Conservation (phyloP, 169 alveolate species). For the Theileria equi region DNA sequence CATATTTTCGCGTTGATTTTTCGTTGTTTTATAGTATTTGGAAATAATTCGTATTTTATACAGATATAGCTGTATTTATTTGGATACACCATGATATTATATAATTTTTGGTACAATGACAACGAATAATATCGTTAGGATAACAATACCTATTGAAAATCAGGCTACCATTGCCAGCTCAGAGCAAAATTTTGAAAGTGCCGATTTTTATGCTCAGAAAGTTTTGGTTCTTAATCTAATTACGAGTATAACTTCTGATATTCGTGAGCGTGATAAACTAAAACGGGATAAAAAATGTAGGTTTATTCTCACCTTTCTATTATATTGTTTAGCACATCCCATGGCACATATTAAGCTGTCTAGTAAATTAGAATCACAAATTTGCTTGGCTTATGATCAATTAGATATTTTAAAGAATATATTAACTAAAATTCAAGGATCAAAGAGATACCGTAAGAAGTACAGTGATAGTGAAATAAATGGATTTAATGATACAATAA, state of each 20-base stretch:
- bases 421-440: constrained; percentile 1
- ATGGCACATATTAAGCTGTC: constrained; percentile 51
- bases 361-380: constrained; percentile 27
- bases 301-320: not conserved
- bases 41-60: too few relatives aligned
- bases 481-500: constrained; percentile 48
- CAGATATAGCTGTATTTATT: too few relatives aligned
- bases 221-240: constrained; percentile 19
- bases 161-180: constrained; percentile 8
- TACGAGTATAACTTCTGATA: constrained; percentile 39
- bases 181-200: constrained; percentile 42
- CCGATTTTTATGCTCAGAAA: constrained; percentile 58
- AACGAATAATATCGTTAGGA: not conserved
- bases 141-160: constrained; percentile 14
- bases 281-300: constrained; percentile 41
- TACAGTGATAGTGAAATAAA: constrained; percentile 44
- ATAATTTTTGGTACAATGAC: too few relatives aligned
- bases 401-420: constrained; percentile 39
- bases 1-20: too few relatives aligned
- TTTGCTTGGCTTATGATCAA: constrained; percentile 21
- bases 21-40: too few relatives aligned
- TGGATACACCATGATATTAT: too few relatives aligned
- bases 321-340: constrained; percentile 28
- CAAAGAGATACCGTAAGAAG: constrained; percentile 25
- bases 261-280: constrained; percentile 43